Base-by-base conservation (phyloP, 176 grass and related monocot genomes). In the Phyllostachys edulis region DNA sequence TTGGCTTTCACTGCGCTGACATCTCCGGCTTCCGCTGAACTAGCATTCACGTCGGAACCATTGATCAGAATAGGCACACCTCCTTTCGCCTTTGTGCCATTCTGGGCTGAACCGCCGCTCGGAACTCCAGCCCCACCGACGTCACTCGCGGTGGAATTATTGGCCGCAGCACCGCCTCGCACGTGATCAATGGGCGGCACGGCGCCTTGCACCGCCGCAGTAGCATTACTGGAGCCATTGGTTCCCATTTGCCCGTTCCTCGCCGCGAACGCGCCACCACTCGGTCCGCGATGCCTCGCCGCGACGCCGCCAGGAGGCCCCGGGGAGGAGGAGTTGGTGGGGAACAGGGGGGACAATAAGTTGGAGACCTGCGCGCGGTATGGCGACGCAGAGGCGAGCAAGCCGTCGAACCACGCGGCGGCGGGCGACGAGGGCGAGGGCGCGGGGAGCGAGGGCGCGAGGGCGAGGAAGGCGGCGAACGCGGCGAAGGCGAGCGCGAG, bases 301-400 rank as follows among this genome's bases (percentile, higher is more conserved):
- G 47, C 40, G 56, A 38, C 16, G 42, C n/a, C 39, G 20, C n/a
- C 57, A 16, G 78, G 78, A 73, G 84, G 55, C 12, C 5, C 56
- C 17, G 77, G 9, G 24, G 51, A 69, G 72, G 90, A 81, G 27
- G 86, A 79, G 37, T 92, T 93, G 85, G 83, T 78, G n/a, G 90
- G 89, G 72, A 94, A 90, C 56, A 95, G 80, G 50, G 87, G 80
- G 69, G 83, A 96, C 74, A 98, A 80, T 76, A 92, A 79, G 3
- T 75, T 81, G 5, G 93, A 94, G 23, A 96, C 85, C 87, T 90
- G 91, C 17, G 77, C 81, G 82, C 80, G 82, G 76, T 90, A 90
- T 24, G 93, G 79, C 29, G 93, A 87, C 9, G 93, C 80, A 24
- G 96, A 90, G 72, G 59, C 49, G 74, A 92, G 82, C 75, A 95